Evolutionary conservation across 768 basidiomycete genomes (phyloP), one percentile per base, ranked within the genome.

Genomic region (Psilocybe cubensis): DNA sequence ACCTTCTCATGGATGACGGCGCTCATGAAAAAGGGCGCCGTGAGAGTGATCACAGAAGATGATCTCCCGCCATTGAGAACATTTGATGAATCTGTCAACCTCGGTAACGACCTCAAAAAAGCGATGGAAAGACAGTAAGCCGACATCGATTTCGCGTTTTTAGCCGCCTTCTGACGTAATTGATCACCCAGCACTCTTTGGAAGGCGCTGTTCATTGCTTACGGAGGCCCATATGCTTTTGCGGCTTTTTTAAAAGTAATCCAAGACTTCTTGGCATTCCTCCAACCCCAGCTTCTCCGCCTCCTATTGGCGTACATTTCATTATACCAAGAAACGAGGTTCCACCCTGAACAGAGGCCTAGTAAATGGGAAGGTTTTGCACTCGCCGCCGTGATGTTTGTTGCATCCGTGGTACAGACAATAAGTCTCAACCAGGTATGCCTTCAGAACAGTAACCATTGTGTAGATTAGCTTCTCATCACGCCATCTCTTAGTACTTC

Each of bases 1-100:
- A 87, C 86, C 0, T 98, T 98, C 67, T 74, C 78, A 0, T 98
- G 94, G 94, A 83, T 98, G 78, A 92, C 91, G 1, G 82, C 82
- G 0, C 80, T 94, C 17, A 82, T 95, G 85, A 79, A 76, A 63
- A 87, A 87, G 65, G 91, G 91, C 27, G 79, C 81, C 0, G 69
- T 73, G 4, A 73, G 83, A 52, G 86, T 82, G 68, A 87, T 98
- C 56, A 89, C 89, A 1, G 94, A 96, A 68, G 82, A 88, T 25
- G 96, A 98, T 66, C 81, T 98, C 21, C 94, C 94, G 41, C 80
- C 86, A 0, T 76, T 97, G 23, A 74, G 84, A 23, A 75, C 86
- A 0, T 66, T 73, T 8, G 92, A 97, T 65, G 85, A 89, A 62
- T 87, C 93, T 0, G 79, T 79, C 23, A 81, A 83, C 21, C 82